Conservation (phyloP, 495 filamentous ascomycete genomes). For the Podospora pseudoanserina region DNA sequence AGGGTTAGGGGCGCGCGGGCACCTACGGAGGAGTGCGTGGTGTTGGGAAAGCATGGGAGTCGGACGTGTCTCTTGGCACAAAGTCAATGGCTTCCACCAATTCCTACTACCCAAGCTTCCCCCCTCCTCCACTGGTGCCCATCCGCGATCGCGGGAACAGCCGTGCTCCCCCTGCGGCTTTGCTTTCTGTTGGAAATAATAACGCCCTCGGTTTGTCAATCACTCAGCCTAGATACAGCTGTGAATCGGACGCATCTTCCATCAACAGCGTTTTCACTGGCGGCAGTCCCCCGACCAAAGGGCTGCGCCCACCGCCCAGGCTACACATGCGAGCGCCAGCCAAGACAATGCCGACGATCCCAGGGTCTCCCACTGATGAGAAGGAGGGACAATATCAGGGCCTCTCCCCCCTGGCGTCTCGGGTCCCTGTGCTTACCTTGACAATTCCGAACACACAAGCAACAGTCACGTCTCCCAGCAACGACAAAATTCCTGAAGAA, state of each 20-base stretch:
- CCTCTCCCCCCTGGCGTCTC: constrained; percentile 28
- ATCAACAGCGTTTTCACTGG: neutral
- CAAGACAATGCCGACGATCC: constrained; percentile 20
- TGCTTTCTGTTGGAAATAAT: neutral
- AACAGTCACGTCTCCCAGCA: constrained; percentile 5
- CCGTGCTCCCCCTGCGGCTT: neutral
- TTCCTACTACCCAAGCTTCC: constrained; percentile 23
- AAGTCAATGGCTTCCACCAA: constrained; percentile 16
- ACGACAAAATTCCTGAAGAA: constrained; percentile 25
- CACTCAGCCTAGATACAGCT: constrained; percentile 18
- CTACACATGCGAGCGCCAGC: neutral
- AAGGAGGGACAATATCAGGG: constrained; percentile 11
- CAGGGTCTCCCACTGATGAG: constrained; percentile 23
- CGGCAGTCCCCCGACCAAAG: constrained; percentile 17
- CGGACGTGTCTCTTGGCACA: constrained; percentile 26
- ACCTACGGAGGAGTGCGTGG: constrained; percentile 20
- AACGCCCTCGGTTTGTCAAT: neutral
- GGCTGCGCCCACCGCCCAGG: constrained; percentile 18
- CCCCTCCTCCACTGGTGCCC: constrained; percentile 33
- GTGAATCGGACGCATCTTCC: constrained; percentile 23
- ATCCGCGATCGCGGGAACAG: constrained; percentile 15
- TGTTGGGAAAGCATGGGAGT: constrained; percentile 21
- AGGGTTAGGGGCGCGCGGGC: constrained; percentile 46
- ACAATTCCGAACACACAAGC: neutral
- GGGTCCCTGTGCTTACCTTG: constrained; percentile 9